phyloP scores from a whole-genome alignment of 73 alveolate species.

The Paramecium tetraurelia region DNA sequence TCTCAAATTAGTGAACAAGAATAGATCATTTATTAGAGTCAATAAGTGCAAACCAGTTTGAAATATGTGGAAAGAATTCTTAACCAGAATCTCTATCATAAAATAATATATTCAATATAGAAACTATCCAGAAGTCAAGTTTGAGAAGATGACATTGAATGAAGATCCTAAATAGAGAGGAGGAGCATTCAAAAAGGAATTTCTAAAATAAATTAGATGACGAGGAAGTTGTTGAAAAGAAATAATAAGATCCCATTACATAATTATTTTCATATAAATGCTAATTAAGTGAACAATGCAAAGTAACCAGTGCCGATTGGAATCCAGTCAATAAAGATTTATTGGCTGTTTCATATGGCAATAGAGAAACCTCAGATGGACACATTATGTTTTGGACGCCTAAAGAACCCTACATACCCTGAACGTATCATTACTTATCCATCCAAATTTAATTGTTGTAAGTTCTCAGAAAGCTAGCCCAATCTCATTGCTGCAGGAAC shows the following conservation, averaged over 20 bases:
- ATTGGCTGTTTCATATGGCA: conserved; percentile 94
- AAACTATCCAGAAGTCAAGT: conserved; percentile 92
- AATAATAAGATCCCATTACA: conserved; percentile 77
- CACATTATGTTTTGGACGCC: conserved; percentile 95
- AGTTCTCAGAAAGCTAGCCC: conserved; percentile 91
- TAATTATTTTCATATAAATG: conserved; percentile 87
- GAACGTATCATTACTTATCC: conserved; percentile 92
- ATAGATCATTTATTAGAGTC: conserved; percentile 45
- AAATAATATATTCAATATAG: conserved; percentile 92
- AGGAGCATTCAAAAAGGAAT: conserved; percentile 59
- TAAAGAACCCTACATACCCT: conserved; percentile 95
- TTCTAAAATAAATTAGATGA: conserved; percentile 78
- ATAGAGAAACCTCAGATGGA: conserved; percentile 86
- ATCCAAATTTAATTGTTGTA: conserved; percentile 85
- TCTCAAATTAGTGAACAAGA: conserved; percentile 27
- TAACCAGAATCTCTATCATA: conserved; percentile 92
- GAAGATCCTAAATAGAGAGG: conserved; percentile 69
- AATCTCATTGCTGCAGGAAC: conserved; percentile 94
- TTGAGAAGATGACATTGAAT: conserved; percentile 72
- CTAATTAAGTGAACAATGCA: conserved; percentile 79
- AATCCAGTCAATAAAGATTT: conserved; percentile 90
- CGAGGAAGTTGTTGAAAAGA: conserved; percentile 73
- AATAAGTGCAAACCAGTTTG: conserved; percentile 40
- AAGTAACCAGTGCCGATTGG: conserved; percentile 93
- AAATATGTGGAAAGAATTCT: conserved; percentile 94